These are phyloP conservation scores for Zopfochytrium polystomum DNA, from an alignment of 371 early-diverging fungal species.

Conservation along the genomic window DNA sequence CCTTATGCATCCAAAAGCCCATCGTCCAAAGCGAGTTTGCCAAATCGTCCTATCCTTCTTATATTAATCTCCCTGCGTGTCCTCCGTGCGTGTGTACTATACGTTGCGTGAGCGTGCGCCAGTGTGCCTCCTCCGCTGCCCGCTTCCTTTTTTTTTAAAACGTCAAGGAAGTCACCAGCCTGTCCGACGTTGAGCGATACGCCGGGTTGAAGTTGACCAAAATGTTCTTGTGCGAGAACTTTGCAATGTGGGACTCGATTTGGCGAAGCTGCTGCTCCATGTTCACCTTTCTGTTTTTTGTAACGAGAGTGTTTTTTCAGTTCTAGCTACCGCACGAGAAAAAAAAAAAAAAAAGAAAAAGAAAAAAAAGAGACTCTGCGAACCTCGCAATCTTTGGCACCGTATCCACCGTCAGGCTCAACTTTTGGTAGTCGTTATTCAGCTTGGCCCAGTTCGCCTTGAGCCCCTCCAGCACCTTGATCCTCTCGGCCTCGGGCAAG, in stretches of 20 bases:
- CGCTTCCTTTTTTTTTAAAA: too few species aligned
- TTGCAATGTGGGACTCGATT: constrained; percentile 48
- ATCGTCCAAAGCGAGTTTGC: too few species aligned
- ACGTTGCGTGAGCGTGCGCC: too few species aligned
- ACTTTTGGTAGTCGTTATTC: constrained; percentile 49
- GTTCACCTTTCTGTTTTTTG: constrained; percentile 45
- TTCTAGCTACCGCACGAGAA: not conserved
- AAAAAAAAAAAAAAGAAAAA: not conserved
- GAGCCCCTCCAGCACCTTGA: constrained; percentile 45
- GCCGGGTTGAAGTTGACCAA: constrained; percentile 40
- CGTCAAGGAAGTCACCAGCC: too few species aligned
- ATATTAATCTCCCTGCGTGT: too few species aligned
- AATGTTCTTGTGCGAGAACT: constrained; percentile 51
- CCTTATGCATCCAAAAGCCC: too few species aligned
- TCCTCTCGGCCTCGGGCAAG: constrained; percentile 50
- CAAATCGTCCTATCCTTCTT: too few species aligned
- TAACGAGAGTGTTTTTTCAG: not conserved
- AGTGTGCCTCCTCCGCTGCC: too few species aligned
- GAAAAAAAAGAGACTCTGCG: too few species aligned
- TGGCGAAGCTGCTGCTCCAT: constrained; percentile 55
- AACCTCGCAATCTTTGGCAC: constrained; percentile 57
- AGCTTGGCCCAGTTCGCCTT: constrained; percentile 49
- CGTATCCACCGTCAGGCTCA: constrained; percentile 54
- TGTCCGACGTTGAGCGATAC: too few species aligned
- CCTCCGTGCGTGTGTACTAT: too few species aligned